Evolutionary conservation across 202 grass and related monocot species (phyloP), one percentile per base, ranked within the genome.

Genomic region (Brachypodium distachyon): DNA sequence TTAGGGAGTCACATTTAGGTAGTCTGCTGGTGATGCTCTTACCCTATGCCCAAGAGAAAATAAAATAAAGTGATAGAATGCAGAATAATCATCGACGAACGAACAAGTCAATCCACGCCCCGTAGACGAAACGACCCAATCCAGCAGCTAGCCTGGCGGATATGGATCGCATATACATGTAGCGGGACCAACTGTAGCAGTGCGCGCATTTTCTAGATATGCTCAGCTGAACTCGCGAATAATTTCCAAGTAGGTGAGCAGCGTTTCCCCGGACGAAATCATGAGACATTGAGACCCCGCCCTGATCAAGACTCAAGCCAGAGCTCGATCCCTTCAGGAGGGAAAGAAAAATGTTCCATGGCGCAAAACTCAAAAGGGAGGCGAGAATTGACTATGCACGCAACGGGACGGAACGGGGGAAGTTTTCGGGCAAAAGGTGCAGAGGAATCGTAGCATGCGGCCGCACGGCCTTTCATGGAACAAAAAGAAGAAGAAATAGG

Each of bases 181-280:
- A 23, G 5, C 6, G 27, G 29, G 73, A 44, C 73, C 40, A 76
- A 47, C 27, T 11, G 18, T 39, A 40, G 19, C 39, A 28, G 2
- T 58, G 23, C 22, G 49, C n/a, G n/a, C n/a, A n/a, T 59, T 44
- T 0, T 3, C 23, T 56, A 44, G 38, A 75, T 60, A 59, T 31
- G 49, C 49, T 52, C 49, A 21, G 67, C 57, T 41, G 23, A n/a
- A n/a, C 52, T 18, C 3, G 49, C 49, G 67, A 73, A 79, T 79
- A 73, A 85, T 73, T 85, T 67, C 26, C 31, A n/a, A 61, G 31
- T 53, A 10, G 83, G 83, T 67, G 41, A 41, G 27, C 48, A 12
- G 37, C 25, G 65, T 61, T 77, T 69, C 40, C 19, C 17, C 49
- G 23, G 51, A 65, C 76, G 44, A 34, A 85, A 85, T 74, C 40